phyloP scores from a whole-genome alignment of 331 rosid species.

The Dryas integrifolia region DNA sequence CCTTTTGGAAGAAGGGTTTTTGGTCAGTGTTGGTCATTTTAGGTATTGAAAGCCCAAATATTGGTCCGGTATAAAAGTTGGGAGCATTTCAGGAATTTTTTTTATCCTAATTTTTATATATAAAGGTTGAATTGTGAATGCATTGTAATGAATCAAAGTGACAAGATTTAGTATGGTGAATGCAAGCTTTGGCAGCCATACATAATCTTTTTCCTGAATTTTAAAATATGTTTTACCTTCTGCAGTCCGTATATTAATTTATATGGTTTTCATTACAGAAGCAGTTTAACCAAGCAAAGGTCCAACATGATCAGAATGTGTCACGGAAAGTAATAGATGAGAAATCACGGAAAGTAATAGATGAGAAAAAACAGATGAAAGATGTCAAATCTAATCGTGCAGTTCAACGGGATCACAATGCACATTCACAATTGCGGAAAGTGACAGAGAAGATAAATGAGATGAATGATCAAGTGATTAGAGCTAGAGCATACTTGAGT shows the following conservation, averaged over 20 bases:
- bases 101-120: neutral
- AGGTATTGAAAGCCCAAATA: neutral
- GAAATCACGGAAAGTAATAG: constrained; percentile 32
- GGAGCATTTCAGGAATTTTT: neutral
- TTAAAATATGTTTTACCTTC: constrained; percentile 2
- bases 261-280: constrained; percentile 42
- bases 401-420: constrained; percentile 32
- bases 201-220: neutral
- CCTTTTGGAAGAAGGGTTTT: neutral
- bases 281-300: constrained; percentile 24
- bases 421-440: constrained; percentile 30
- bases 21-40: neutral
- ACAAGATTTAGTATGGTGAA: neutral
- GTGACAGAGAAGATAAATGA: constrained; percentile 52
- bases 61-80: neutral
- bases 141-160: neutral
- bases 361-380: constrained; percentile 32
- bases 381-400: constrained; percentile 29
- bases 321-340: constrained; percentile 33
- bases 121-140: neutral
- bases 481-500: constrained; percentile 73
- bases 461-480: constrained; percentile 82
- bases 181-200: neutral
- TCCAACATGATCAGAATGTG: constrained; percentile 33
- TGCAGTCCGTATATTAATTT: constrained; percentile 10